phyloP scores from a whole-genome alignment of 192 early-diverging fungal species.

The Entophlyctis luteolus region DNA sequence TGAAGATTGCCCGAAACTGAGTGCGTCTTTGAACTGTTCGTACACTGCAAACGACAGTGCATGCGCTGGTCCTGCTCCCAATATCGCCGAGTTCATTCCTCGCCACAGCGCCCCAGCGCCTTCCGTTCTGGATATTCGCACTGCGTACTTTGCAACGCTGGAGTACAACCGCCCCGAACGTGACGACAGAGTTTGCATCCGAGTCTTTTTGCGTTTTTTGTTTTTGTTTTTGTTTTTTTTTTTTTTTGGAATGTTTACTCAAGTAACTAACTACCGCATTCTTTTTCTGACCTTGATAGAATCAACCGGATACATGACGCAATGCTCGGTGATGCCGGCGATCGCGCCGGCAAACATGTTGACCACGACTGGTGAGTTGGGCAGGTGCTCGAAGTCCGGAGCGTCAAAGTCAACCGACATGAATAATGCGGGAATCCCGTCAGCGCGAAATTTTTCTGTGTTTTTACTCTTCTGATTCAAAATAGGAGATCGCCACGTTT shows the following conservation, averaged over 20 bases:
- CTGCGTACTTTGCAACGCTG: conserved; percentile 67
- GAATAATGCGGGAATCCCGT: too few relatives aligned
- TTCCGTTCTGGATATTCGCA: conserved; percentile 69
- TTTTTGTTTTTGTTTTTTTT: neutral
- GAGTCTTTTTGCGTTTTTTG: conserved; percentile 55
- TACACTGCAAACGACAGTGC: conserved; percentile 94
- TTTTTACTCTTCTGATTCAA: too few relatives aligned
- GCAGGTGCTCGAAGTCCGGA: conserved; percentile 84
- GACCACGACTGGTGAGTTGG: conserved; percentile 68
- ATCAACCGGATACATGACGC: conserved; percentile 95
- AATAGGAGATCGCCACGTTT: too few relatives aligned
- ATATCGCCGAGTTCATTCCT: conserved; percentile 84
- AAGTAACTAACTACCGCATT: neutral
- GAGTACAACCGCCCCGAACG: conserved; percentile 67
- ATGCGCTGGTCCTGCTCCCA: conserved; percentile 93
- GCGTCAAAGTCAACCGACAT: neutral
- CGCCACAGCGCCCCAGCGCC: conserved; percentile 79
- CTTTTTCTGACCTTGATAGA: conserved; percentile 63
- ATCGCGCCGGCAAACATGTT: conserved; percentile 88
- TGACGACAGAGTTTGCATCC: conserved; percentile 83
- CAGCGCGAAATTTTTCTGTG: too few relatives aligned
- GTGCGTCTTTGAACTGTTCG: conserved; percentile 81
- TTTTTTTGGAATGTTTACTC: neutral
- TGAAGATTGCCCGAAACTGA: conserved; percentile 52
- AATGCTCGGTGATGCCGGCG: conserved; percentile 96